A percentile compares a stretch with the other conserved stretches of the same genome.
phyloP scores from a whole-genome alignment of 148 eudicot species.

The Silene latifolia region DNA sequence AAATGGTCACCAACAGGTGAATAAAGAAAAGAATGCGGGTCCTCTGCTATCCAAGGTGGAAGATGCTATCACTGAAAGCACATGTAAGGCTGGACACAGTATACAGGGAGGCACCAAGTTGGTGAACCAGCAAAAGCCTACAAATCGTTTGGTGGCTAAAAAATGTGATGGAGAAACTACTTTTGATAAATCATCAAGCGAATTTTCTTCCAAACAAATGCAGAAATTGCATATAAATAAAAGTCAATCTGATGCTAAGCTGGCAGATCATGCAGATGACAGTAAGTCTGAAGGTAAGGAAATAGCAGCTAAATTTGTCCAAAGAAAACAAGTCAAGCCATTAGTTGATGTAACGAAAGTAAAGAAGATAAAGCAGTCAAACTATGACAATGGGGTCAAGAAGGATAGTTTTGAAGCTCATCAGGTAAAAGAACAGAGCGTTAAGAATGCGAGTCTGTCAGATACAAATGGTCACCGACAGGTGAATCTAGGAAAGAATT shows the following conservation, averaged over 20 bases:
- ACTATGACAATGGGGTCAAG: background rate
- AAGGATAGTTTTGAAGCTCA: slow-evolving; percentile 1
- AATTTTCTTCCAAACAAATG: background rate
- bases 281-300: background rate
- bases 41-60: background rate
- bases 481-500: slow-evolving; percentile 11
- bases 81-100: background rate
- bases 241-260: background rate
- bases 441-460: background rate
- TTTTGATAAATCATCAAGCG: background rate
- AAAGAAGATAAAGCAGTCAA: background rate
- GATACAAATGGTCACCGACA: background rate
- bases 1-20: background rate
- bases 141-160: background rate
- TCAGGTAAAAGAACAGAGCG: background rate
- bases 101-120: slow-evolving; percentile 5
- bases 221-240: slow-evolving; percentile 4
- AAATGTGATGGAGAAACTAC: background rate
- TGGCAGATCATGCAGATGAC: slow-evolving; percentile 4
- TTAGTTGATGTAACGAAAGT: background rate
- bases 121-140: background rate
- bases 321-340: background rate
- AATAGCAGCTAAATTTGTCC: background rate
- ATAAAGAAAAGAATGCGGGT: slow-evolving; percentile 7
- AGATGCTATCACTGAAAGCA: background rate